Base-by-base conservation (phyloP, 2,329 filamentous ascomycete species). In the Passalora sequoiae region DNA sequence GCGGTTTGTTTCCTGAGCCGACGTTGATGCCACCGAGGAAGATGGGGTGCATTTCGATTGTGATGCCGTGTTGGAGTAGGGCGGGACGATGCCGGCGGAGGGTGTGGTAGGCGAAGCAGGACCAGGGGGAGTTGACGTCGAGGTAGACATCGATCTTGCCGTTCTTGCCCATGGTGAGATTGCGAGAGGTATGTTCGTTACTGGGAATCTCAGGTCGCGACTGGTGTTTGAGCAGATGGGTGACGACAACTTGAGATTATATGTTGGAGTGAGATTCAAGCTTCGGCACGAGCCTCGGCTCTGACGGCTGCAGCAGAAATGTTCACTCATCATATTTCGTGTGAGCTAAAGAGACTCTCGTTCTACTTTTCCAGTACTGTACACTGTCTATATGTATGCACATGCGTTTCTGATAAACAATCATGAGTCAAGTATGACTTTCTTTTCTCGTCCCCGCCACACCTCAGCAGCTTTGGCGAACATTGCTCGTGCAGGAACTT, bases 401-500 rank as follows among this genome's bases (percentile, higher is more conserved):
- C 24, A 28, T 17, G 13, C 24, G 15, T 28, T 24, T 10, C 24
- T 31, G 24, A 32, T 24, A 29, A 27, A 16, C 40, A n/a, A 22
- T 29, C 29, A 27, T 40, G 17, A 9, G 6, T 32, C 41, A 21
- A 49, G 12, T 32, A 55, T 49, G 7, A 57, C 47, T 32, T 46
- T 57, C n/a, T 40, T 40, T 19, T 39, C 48, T 38, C 53, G 41
- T 3, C 51, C 51, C 24, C 60, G 47, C 62, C 62, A 73, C 10
- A 62, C 64, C 44, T 57, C 43, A 1, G 71, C 61, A 4, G 71
- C 82, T 29, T 76, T 67, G 44, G 75, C 73, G 64, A 98, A 98
- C 69, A 98, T 68, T 46, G 85, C 81, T 51, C 84, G 79, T 57
- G 91, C 96, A 44, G 74, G 73, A 2, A 98, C 89, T 51, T 80